Conservation (phyloP, 2,329 filamentous ascomycete species). For the Sporothrix euskadiensis region DNA sequence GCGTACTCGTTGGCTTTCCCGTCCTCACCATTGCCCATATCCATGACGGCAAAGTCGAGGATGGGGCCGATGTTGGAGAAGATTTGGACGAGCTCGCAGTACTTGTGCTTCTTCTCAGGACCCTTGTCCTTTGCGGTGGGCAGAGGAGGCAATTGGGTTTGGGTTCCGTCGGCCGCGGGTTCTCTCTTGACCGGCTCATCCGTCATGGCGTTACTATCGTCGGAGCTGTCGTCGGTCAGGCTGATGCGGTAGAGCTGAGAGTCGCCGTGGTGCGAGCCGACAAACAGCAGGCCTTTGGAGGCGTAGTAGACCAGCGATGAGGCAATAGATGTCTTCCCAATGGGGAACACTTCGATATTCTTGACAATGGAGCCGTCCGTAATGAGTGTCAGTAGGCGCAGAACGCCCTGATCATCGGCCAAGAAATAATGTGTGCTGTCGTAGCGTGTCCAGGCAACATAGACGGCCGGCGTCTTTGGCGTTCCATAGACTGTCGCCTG, state of each 20-base stretch:
- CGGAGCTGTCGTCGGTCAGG: conserved; percentile 45
- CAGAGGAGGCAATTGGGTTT: not conserved
- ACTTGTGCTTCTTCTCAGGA: conserved; percentile 35
- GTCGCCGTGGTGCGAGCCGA: conserved; percentile 91
- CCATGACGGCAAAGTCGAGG: conserved; percentile 93
- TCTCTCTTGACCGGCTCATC: not conserved
- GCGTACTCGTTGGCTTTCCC: conserved; percentile 84
- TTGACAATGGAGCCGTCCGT: conserved; percentile 67
- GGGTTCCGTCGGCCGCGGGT: not conserved
- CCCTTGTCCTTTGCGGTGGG: not conserved
- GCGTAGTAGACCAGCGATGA: conserved; percentile 77
- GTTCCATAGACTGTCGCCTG: conserved; percentile 65
- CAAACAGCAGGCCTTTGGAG: conserved; percentile 69
- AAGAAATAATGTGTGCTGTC: conserved; percentile 82
- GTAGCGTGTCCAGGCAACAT: conserved; percentile 86
- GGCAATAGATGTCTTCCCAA: conserved; percentile 71
- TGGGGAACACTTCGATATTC: conserved; percentile 67
- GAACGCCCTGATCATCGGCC: conserved; percentile 83
- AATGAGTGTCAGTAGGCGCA: conserved; percentile 82
- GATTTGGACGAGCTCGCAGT: conserved; percentile 68
- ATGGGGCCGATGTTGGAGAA: conserved; percentile 85
- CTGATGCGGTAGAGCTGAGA: conserved; percentile 75
- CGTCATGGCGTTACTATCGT: not conserved
- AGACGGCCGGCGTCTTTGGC: conserved; percentile 75
- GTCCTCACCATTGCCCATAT: conserved; percentile 81